Evolutionary conservation across 2,329 filamentous ascomycete genomes (phyloP).

Genomic region (Ophiobolus disseminans): DNA sequence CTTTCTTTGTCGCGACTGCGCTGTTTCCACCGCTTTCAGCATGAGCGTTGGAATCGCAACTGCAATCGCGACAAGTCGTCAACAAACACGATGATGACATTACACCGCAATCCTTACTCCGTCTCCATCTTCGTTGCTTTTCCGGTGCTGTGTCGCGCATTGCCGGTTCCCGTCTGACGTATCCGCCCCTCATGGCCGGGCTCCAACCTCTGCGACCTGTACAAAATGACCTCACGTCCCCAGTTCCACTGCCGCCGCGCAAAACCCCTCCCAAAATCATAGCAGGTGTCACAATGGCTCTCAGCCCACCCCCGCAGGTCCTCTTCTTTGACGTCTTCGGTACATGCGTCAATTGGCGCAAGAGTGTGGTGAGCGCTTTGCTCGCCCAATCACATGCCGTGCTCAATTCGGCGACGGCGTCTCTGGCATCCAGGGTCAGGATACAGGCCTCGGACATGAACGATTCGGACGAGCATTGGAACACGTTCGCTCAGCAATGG

Average conservation of each 20-base stretch:
- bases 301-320: conserved; percentile 56
- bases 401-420: conserved; percentile 55
- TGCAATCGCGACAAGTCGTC: neutral
- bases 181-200: conserved; percentile 20
- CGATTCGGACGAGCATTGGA: conserved; percentile 68
- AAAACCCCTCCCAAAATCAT: conserved; percentile 10
- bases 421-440: conserved; percentile 57
- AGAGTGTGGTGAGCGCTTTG: conserved; percentile 68
- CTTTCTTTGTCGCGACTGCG: neutral
- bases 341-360: conserved; percentile 81
- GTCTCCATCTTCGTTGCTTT: conserved; percentile 5
- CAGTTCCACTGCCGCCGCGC: conserved; percentile 9
- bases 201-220: conserved; percentile 14
- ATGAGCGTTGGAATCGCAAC: neutral
- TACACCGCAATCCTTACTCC: neutral
- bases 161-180: conserved; percentile 18
- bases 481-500: conserved; percentile 73
- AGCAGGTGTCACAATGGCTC: conserved; percentile 29
- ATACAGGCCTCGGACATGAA: conserved; percentile 60
- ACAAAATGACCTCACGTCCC: conserved; percentile 20
- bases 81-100: neutral
- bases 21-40: neutral
- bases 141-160: conserved; percentile 13
- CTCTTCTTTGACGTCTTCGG: conserved; percentile 80
- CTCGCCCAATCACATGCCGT: conserved; percentile 55